Evolutionary conservation across 352 stramenopile genomes (phyloP), one percentile per base, ranked within the genome.

Genomic region (Phytophthora europaea): DNA sequence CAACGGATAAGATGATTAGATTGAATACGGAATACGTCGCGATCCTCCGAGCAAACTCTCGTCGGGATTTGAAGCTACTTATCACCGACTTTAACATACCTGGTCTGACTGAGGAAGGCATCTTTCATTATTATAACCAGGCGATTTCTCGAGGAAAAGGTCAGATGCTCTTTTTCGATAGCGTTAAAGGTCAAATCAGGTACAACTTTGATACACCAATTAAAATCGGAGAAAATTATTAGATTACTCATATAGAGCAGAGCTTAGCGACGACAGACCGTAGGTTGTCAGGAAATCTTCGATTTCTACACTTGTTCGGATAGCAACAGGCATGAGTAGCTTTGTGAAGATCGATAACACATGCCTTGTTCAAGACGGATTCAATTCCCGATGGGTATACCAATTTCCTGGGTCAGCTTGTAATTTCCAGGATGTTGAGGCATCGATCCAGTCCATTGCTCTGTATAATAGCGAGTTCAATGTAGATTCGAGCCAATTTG

Each of bases 391-490:
- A 28, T 28, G 26, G 26, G 26, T 28, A 28, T 28, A 28, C 26
- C 26, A 28, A 28, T 28, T 28, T 28, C 3, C 26, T 28, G 26
- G 26, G 4, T 43, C 36, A 43, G 36, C 36, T 6, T 43, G 36
- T 6, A 43, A 43, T 43, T 43, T 43, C 3, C 36, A 43, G 10
- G 36, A 43, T 15, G 10, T 43, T 5, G 36, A 43, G 10, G 36
- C 36, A 28, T 28, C 26, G 26, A 28, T 28, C 26, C 26, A 28
- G 26, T 28, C 26, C 26, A 28, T 28, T 28, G 3, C 26, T 5
- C 10, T 61, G 4, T 59, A 67, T 40, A 61, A 61, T 40, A 40
- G 6, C 10, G 61, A 69, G 15, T 69, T 53, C 15, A 69, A 62
- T 28, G 61, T 61, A 10, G 61, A 69, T 48, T 47, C 36, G 16